Percentiles rank a stretch among this genome's conserved stretches.
phyloP scores from a whole-genome alignment of 306 rosid genomes.

The Geum urbanum region DNA sequence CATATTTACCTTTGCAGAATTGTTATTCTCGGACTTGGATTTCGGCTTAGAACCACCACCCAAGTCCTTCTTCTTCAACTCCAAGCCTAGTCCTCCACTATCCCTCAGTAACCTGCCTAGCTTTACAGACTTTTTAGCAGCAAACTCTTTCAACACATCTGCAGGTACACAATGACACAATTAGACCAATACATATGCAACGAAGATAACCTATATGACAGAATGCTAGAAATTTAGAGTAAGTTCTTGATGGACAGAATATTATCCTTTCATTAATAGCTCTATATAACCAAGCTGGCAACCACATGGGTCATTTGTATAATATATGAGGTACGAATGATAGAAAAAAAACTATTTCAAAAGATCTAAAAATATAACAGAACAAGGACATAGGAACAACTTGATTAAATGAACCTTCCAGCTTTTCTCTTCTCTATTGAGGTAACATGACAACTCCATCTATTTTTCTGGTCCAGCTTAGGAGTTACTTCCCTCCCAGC shows the following conservation, averaged over 20 bases:
- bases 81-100: slow-evolving; percentile 42
- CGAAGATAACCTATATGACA: neutral
- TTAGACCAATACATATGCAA: slow-evolving; percentile 2
- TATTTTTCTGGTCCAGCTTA: neutral
- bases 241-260: neutral
- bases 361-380: neutral
- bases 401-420: neutral
- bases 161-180: slow-evolving; percentile 25
- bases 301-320: neutral
- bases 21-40: slow-evolving; percentile 18
- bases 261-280: neutral
- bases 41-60: slow-evolving; percentile 30
- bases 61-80: slow-evolving; percentile 36
- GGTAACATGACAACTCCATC: neutral
- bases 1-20: slow-evolving; percentile 34
- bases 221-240: neutral
- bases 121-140: slow-evolving; percentile 74
- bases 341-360: neutral
- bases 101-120: slow-evolving; percentile 70
- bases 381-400: neutral
- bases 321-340: neutral
- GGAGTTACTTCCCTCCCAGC: neutral
- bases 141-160: slow-evolving; percentile 93
- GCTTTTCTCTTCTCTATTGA: neutral
- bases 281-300: neutral